Evolutionary conservation across 163 green algal species (phyloP).

Genomic region (Picocystis sp.): DNA sequence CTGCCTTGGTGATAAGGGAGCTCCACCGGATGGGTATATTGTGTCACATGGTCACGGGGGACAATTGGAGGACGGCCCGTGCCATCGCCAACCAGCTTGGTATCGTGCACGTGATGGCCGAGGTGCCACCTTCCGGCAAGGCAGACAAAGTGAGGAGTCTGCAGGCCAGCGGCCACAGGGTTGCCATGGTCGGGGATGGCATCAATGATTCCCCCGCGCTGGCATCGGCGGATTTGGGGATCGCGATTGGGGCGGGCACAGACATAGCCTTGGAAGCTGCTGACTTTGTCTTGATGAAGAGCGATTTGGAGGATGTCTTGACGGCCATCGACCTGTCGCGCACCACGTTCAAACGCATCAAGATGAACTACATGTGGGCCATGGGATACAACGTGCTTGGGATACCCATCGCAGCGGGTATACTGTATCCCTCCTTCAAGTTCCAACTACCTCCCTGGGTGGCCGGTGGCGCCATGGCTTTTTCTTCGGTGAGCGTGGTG

Average conservation of each 20-base stretch:
- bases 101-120: conserved; percentile 34
- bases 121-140: conserved; percentile 41
- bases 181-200: conserved; percentile 91
- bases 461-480: conserved; percentile 70
- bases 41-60: conserved; percentile 31
- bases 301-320: conserved; percentile 68
- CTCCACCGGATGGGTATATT: conserved; percentile 34
- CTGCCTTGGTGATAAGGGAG: conserved; percentile 48
- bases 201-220: conserved; percentile 92
- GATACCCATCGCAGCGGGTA: conserved; percentile 54
- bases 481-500: conserved; percentile 71
- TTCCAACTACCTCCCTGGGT: conserved; percentile 76
- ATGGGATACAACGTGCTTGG: conserved; percentile 63
- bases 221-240: conserved; percentile 75
- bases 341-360: conserved; percentile 58
- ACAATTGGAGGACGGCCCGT: conserved; percentile 53
- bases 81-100: conserved; percentile 35
- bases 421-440: conserved; percentile 35
- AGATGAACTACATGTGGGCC: conserved; percentile 68
- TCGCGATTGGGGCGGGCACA: conserved; percentile 72
- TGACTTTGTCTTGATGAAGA: conserved; percentile 76
- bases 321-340: conserved; percentile 64
- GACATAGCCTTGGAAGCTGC: conserved; percentile 71
- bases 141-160: conserved; percentile 26
- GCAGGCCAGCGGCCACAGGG: conserved; percentile 16